Evolutionary conservation across 2,329 filamentous ascomycete species (phyloP).

Genomic region (Diplodia sapinea): DNA sequence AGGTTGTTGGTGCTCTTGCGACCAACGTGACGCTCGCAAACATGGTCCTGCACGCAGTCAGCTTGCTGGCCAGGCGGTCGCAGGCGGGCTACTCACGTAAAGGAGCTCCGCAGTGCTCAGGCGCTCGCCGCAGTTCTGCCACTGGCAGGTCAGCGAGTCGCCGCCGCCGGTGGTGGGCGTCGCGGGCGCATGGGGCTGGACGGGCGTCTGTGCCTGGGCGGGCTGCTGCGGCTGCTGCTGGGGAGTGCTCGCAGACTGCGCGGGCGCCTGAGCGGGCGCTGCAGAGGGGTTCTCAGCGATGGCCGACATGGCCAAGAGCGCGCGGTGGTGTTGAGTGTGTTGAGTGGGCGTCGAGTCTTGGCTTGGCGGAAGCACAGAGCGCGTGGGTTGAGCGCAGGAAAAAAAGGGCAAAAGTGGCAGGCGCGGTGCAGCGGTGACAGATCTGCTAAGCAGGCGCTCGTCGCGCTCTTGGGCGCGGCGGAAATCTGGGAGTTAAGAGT

Average conservation of each 20-base stretch:
- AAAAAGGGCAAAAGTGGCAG: constrained; percentile 2
- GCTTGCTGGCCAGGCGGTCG: constrained; percentile 18
- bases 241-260: constrained; percentile 15
- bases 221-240: constrained; percentile 28
- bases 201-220: constrained; percentile 13
- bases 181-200: constrained; percentile 2
- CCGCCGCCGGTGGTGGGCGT: constrained; percentile 40
- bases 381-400: not conserved
- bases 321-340: constrained; percentile 11
- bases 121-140: constrained; percentile 67
- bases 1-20: constrained; percentile 99
- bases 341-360: constrained; percentile 29
- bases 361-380: constrained; percentile 32
- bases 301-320: constrained; percentile 32
- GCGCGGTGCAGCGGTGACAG: not conserved
- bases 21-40: constrained; percentile 97
- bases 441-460: constrained; percentile 8
- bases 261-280: constrained; percentile 13
- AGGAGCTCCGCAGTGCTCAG: constrained; percentile 64
- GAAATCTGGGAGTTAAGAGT: constrained; percentile 26
- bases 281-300: constrained; percentile 28
- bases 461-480: constrained; percentile 18
- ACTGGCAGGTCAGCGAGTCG: constrained; percentile 63
- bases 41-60: constrained; percentile 74
- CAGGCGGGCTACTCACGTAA: constrained; percentile 56